Percentiles rank a stretch among this genome's conserved stretches.
Evolutionary conservation across 129 eudicot species (phyloP).

Genomic region (Chrysanthemum makinoi): DNA sequence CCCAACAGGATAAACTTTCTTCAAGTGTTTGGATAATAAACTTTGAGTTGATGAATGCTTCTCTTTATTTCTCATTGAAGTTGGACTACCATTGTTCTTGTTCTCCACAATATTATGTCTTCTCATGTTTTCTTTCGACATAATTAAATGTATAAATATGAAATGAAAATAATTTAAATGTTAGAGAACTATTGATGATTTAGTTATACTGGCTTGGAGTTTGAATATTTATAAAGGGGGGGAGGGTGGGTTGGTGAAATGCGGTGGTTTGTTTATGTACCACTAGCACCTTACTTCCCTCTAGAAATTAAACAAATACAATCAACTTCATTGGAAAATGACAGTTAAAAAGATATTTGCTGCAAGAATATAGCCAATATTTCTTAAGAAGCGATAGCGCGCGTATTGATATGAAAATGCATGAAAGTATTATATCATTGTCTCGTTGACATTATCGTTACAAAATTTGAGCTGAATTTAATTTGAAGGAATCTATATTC

Average conservation of each 20-base stretch:
- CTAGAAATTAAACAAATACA: slow-evolving; percentile 37
- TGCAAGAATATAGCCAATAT: not conserved
- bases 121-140: slow-evolving; percentile 66
- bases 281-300: slow-evolving; percentile 45
- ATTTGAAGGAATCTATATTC: slow-evolving; percentile 1
- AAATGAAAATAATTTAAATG: slow-evolving; percentile 1
- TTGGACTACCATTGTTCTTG: slow-evolving; percentile 25
- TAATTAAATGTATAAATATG: slow-evolving; percentile 26
- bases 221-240: slow-evolving; percentile 38
- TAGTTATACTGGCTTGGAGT: slow-evolving; percentile 12
- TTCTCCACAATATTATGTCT: slow-evolving; percentile 39
- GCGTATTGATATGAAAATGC: slow-evolving; percentile 7
- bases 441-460: not conserved
- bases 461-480: slow-evolving; percentile 6
- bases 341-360: slow-evolving; percentile 30
- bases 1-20: slow-evolving; percentile 84
- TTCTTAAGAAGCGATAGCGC: not conserved
- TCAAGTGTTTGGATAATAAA: slow-evolving; percentile 61
- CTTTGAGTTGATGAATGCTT: slow-evolving; percentile 42
- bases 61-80: slow-evolving; percentile 36
- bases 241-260: slow-evolving; percentile 55
- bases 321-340: slow-evolving; percentile 44
- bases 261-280: slow-evolving; percentile 43
- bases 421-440: not conserved
- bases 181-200: slow-evolving; percentile 26